phyloP scores from a whole-genome alignment of 1,139 yeast species.

The Protomyces inundatus region DNA sequence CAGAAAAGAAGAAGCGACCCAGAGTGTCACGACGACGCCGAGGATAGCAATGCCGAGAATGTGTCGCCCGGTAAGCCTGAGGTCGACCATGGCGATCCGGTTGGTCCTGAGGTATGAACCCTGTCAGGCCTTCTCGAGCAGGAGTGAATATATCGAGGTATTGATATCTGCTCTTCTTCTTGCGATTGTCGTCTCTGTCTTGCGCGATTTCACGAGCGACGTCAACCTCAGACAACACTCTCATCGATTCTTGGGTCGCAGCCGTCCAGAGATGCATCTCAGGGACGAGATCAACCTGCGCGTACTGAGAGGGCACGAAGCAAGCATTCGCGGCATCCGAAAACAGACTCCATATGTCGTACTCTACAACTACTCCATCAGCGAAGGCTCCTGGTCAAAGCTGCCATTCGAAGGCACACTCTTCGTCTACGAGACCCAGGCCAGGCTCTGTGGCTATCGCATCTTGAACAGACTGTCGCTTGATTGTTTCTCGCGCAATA shows the following conservation, averaged over 20 bases:
- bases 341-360: constrained; percentile 23
- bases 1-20: constrained; percentile 34
- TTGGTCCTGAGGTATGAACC: too few species aligned
- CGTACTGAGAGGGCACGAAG: constrained; percentile 12
- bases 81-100: background rate
- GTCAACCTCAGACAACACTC: too few species aligned
- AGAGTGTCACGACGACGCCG: constrained; percentile 32
- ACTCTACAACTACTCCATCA: constrained; percentile 19
- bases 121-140: too few species aligned
- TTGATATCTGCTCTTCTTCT: too few species aligned
- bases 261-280: background rate
- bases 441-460: constrained; percentile 12
- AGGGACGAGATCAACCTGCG: constrained; percentile 24
- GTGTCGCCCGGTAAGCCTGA: constrained; percentile 18
- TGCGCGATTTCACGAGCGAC: background rate
- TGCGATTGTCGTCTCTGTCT: background rate
- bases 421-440: constrained; percentile 12
- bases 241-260: too few species aligned
- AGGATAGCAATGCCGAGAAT: constrained; percentile 32
- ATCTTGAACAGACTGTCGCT: constrained; percentile 16
- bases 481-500: constrained; percentile 14
- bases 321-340: constrained; percentile 4
- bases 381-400: constrained; percentile 11
- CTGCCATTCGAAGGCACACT: constrained; percentile 18
- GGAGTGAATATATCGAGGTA: too few species aligned